phyloP scores from a whole-genome alignment of 2,329 filamentous ascomycete genomes.

The Fusarium graminum region DNA sequence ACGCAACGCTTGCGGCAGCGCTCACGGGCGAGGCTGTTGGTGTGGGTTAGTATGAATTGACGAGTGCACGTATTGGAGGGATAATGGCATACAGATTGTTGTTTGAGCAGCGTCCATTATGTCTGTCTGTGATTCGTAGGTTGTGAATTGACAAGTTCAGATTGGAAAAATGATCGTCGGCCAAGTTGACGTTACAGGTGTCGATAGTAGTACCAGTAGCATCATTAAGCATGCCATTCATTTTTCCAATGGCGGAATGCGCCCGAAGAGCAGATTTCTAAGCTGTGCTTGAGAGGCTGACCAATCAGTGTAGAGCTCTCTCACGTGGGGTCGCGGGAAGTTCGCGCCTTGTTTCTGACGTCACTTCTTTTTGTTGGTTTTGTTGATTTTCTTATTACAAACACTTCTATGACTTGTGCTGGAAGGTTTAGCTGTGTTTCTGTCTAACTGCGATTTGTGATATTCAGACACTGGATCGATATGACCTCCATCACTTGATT shows the following conservation, averaged over 20 bases:
- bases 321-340: conserved; percentile 49
- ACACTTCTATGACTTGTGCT: not conserved
- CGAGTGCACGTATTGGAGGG: not conserved
- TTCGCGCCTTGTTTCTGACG: conserved; percentile 45
- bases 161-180: conserved; percentile 24
- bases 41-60: conserved; percentile 16
- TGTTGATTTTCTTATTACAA: not conserved
- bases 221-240: conserved; percentile 29
- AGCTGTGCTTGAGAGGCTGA: conserved; percentile 42
- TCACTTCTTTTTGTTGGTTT: conserved; percentile 34
- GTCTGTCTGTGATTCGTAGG: conserved; percentile 26
- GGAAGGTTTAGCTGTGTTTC: not conserved
- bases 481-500: not conserved
- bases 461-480: not conserved
- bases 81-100: conserved; percentile 44
- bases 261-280: conserved; percentile 49
- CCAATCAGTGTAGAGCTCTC: conserved; percentile 48
- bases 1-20: conserved; percentile 49
- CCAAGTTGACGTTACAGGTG: conserved; percentile 28
- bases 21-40: conserved; percentile 39
- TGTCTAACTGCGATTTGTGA: not conserved
- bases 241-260: conserved; percentile 47
- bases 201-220: not conserved
- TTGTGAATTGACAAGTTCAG: conserved; percentile 37
- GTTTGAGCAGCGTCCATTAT: conserved; percentile 52